These are phyloP conservation scores for Magnolia officinalis DNA, from an alignment of 164 flowering plant genomes.

Conservation along the genomic window DNA sequence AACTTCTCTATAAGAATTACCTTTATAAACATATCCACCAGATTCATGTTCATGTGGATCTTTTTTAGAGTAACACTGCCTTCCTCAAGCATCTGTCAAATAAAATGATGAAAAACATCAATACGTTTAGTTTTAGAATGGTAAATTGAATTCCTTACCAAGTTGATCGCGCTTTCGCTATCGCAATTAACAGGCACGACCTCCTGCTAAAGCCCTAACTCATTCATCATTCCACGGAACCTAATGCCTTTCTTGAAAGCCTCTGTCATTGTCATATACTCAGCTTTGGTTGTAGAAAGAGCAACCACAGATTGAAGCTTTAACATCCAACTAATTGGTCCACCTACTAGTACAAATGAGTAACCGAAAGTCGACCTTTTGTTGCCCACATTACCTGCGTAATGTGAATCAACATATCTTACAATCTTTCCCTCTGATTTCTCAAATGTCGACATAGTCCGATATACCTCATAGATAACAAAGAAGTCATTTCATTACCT, in stretches of 20 bases:
- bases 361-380: neutral
- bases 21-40: neutral
- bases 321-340: constrained; percentile 4
- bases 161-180: neutral
- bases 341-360: neutral
- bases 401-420: constrained; percentile 1
- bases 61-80: neutral
- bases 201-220: neutral
- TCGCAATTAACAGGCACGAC: neutral
- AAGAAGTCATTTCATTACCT: neutral
- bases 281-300: neutral
- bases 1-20: neutral
- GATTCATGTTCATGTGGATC: neutral
- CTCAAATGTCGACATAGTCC: neutral
- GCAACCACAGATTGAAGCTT: neutral
- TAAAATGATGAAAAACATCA: neutral
- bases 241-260: constrained; percentile 1
- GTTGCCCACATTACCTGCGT: constrained; percentile 1
- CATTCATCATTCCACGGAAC: constrained; percentile 4
- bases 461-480: neutral
- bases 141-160: neutral
- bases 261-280: neutral
- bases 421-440: neutral
- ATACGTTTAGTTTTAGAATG: neutral
- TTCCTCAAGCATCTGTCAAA: neutral